A percentile compares a stretch with the other conserved stretches of the same genome.
phyloP scores from a whole-genome alignment of 139 green algal species.

The Chlorella sp. region DNA sequence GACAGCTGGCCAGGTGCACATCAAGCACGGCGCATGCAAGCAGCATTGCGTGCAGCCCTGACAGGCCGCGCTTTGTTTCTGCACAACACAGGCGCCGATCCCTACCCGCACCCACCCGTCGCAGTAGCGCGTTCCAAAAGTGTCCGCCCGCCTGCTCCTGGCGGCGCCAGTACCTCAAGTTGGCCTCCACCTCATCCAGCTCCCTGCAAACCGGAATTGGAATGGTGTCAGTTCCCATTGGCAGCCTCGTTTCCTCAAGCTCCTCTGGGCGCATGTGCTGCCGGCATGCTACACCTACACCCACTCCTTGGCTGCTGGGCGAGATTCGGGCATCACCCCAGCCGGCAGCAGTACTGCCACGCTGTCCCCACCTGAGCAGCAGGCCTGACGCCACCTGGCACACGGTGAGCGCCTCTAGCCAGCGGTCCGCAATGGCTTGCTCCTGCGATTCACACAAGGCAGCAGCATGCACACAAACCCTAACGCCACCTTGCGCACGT shows the following conservation, averaged over 20 bases:
- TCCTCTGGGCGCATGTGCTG: too few relatives aligned
- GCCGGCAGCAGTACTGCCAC: too few relatives aligned
- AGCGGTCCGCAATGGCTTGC: slow-evolving; percentile 15
- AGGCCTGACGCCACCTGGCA: slow-evolving; percentile 7
- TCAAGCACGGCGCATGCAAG: background rate
- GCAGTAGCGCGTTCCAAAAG: slow-evolving; percentile 58
- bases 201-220: slow-evolving; percentile 16
- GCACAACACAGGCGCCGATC: background rate
- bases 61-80: too few relatives aligned
- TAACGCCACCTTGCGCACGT: too few relatives aligned
- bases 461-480: background rate
- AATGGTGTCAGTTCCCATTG: background rate
- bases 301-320: too few relatives aligned
- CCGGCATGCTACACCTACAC: too few relatives aligned
- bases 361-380: background rate
- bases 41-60: too few relatives aligned
- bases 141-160: slow-evolving; percentile 48
- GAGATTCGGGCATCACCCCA: too few relatives aligned
- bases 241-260: too few relatives aligned
- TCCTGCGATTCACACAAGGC: background rate
- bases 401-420: background rate
- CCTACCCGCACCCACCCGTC: slow-evolving; percentile 24
- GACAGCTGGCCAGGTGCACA: too few relatives aligned
- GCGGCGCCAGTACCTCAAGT: slow-evolving; percentile 54
- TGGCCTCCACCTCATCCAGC: slow-evolving; percentile 46